A percentile compares a stretch with the other conserved stretches of the same genome.
Conservation (phyloP, 176 grass and related monocot species). For the Zea mays region Zm-B73-REFERENCE-NAM-5.0 NC_050097.1:771001-771500, state of each 20-base stretch:
- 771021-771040: background rate
- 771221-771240: conserved; percentile 46
- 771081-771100: conserved; percentile 74
- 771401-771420: too few species aligned
- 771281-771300: conserved; percentile 10
- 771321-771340: conserved; percentile 51
- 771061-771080: conserved; percentile 43
- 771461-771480: too few species aligned
- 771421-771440: too few species aligned
- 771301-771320: conserved; percentile 60
- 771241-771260: background rate
- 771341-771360: too few species aligned
- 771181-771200: conserved; percentile 75
- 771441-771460: too few species aligned
- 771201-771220: conserved; percentile 93
- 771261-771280: background rate
- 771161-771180: conserved; percentile 89
- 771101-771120: conserved; percentile 74
- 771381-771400: too few species aligned
- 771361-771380: too few species aligned
- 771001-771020: background rate
- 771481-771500: too few species aligned
- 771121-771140: conserved; percentile 67
- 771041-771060: background rate
- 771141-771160: conserved; percentile 64